Conservation (phyloP, 2,329 filamentous ascomycete species). For the Colletotrichum aenigma region DNA sequence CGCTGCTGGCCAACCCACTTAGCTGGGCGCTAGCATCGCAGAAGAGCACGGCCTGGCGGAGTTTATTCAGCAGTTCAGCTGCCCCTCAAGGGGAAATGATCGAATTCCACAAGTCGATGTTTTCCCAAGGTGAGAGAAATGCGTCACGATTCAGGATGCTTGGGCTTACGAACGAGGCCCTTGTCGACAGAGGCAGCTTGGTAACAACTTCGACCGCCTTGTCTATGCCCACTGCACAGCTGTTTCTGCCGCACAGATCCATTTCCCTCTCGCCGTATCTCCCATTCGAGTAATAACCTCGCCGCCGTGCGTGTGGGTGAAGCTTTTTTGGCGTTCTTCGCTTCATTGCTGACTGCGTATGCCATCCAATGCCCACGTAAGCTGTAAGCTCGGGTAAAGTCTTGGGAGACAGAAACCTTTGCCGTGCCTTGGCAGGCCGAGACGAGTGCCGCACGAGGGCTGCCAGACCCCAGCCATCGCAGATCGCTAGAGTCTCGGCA, state of each 20-base stretch:
- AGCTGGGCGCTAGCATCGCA: neutral
- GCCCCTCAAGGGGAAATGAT: neutral
- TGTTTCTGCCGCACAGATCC: neutral
- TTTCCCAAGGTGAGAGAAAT: neutral
- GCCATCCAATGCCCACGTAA: neutral
- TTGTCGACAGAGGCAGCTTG: neutral
- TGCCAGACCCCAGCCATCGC: neutral
- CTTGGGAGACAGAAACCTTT: neutral
- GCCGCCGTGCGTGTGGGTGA: neutral
- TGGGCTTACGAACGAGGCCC: neutral
- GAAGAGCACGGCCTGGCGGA: neutral
- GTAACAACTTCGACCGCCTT: neutral
- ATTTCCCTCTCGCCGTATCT: neutral
- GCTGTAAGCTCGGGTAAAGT: constrained; percentile 8
- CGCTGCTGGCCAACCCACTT: neutral
- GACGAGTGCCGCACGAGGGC: neutral
- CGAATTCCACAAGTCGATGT: neutral
- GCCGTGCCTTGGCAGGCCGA: neutral
- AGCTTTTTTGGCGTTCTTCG: neutral
- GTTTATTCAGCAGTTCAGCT: neutral
- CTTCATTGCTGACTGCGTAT: neutral
- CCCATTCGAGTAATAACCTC: neutral
- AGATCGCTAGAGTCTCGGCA: neutral
- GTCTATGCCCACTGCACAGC: neutral
- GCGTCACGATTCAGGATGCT: neutral